Evolutionary conservation across 441 rosid genomes (phyloP), one percentile per base, ranked within the genome.

Genomic region (Iberis amara): DNA sequence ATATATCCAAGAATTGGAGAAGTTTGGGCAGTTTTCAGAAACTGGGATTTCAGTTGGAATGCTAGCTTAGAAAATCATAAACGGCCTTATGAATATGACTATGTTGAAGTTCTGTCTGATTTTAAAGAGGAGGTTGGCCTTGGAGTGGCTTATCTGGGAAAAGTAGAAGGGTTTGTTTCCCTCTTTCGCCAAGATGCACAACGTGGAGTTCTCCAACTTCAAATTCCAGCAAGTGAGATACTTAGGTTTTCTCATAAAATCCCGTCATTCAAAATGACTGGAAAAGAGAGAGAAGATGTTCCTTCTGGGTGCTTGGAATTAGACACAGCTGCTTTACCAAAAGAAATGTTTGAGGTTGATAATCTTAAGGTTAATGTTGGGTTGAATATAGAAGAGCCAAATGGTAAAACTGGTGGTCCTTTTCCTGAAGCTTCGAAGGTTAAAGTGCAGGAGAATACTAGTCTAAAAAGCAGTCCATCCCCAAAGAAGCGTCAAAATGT

Each of bases 21-120:
- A 70, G 73, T 74, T 12, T 88, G 96, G 94, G 98, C 91, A 47
- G 43, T 88, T 58, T 83, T 82, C 65, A 85, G 76, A 73, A 57
- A 81, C 67, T 92, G 96, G 94, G 64, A 74, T 73, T 55, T 74
- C 13, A 69, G 66, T 33, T 82, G 87, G 94, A 73, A 49, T 57
- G 57, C 66, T 57, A 64, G 72, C 57, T 51, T 66, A 14, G 72
- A 60, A 21, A 51, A 53, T 54, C 61, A 53, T 39, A 54, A 47
- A 55, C 28, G 11, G 62, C 64, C 79, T 48, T 78, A 41, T 51
- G 83, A 83, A 45, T 88, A 80, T 66, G 96, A 92, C 50, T 79
- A 76, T 69, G 96, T 86, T 39, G 90, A 82, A 68, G 64, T 86
- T 59, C 48, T 92, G 68, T 70, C 86, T 8, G 89, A 74, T 5